Base-by-base conservation (phyloP, 2,329 filamentous ascomycete species). In the Shiraia sp. region DNA sequence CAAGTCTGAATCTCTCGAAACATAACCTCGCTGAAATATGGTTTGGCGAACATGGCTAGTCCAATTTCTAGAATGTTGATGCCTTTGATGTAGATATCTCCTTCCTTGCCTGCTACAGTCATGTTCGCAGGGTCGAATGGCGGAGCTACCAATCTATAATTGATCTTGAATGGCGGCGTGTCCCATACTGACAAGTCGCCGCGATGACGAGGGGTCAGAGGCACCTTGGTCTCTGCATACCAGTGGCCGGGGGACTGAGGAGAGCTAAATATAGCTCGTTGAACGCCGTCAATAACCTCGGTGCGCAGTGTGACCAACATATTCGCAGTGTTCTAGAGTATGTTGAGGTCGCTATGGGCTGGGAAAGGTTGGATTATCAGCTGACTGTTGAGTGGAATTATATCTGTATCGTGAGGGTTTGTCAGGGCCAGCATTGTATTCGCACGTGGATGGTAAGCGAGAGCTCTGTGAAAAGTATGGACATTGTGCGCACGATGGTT, bases 1-100 rank as follows among this genome's bases (percentile, higher is more conserved):
- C 45, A 48, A 36, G 16, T 27, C 16, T 26, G 6, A n/a, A 36
- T 36, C 23, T 36, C 33, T 7, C 33, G 33, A 4, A 15, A 9
- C 22, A 15, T 36, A 5, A 29, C 8, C 19, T 30, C 26, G 35
- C 35, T 4, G 15, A 12, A n/a, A 10, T 10, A n/a, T 23, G 35
- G 9, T 12, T n/a, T 4, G 6, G 6, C 6, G 12, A 33, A 22
- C 12, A 33, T 12, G 8, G 4, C 4, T 16, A 12, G 10, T 10
- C 25, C 35, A 3, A 30, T n/a, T 2, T 25, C 9, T 14, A 24
- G n/a, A 13, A 34, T 6, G 19, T 33, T n/a, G 16, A 33, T 16
- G 4, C 7, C n/a, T 16, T 33, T 33, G 2, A 8, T 23, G 13
- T 33, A 33, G 15, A 17, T 9, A 3, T 16, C 12, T 9, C 7